These are phyloP conservation scores for Flaveria floridana DNA, from an alignment of 140 eudicot species.

Conservation along the genomic window DNA sequence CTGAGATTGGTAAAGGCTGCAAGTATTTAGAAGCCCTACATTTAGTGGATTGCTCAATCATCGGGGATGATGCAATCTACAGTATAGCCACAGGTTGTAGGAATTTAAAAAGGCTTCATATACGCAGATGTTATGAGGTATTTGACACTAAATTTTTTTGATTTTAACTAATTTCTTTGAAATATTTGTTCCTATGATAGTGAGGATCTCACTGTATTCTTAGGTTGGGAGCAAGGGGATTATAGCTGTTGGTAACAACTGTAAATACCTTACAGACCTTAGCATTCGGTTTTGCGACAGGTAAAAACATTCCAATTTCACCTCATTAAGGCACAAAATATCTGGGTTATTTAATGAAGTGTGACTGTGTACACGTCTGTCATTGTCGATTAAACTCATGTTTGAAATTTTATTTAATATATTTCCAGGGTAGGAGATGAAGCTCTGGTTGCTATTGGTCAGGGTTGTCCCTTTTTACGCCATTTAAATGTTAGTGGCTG, in stretches of 20 bases:
- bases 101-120: conserved; percentile 71
- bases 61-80: conserved; percentile 81
- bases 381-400: not conserved
- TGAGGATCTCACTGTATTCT: conserved; percentile 9
- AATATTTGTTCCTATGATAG: conserved; percentile 4
- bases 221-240: conserved; percentile 90
- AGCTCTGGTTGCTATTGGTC: conserved; percentile 72
- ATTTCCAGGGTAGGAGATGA: conserved; percentile 81
- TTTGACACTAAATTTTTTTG: not conserved
- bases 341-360: not conserved
- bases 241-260: conserved; percentile 86
- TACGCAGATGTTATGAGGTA: conserved; percentile 91
- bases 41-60: conserved; percentile 80
- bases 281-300: conserved; percentile 90
- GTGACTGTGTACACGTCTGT: not conserved
- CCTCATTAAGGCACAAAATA: not conserved
- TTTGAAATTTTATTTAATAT: not conserved
- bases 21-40: conserved; percentile 77
- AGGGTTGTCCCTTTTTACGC: conserved; percentile 67
- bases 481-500: conserved; percentile 94
- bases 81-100: conserved; percentile 78
- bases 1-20: conserved; percentile 88
- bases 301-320: conserved; percentile 35
- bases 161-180: not conserved
- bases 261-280: conserved; percentile 78